phyloP scores from a whole-genome alignment of 305 asterid genomes.

The Petunia hybrid region DNA sequence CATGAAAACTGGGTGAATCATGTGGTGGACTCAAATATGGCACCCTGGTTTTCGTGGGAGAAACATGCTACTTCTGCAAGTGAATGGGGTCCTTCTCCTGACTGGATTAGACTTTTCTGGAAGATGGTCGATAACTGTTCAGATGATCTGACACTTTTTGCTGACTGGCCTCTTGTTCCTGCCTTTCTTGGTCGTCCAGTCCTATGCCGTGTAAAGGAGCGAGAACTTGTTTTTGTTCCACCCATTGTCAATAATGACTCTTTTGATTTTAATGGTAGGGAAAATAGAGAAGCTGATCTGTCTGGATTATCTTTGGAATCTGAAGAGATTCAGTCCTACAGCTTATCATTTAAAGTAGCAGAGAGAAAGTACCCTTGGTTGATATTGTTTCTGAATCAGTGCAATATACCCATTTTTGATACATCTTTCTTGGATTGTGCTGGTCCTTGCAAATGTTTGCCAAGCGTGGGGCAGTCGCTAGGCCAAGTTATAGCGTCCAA shows the following conservation, averaged over 20 bases:
- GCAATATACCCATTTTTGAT: conserved; percentile 86
- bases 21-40: conserved; percentile 65
- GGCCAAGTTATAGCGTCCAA: conserved; percentile 76
- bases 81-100: conserved; percentile 85
- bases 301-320: conserved; percentile 52
- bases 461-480: conserved; percentile 70
- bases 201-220: conserved; percentile 86
- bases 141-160: conserved; percentile 77
- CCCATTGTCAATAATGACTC: conserved; percentile 51
- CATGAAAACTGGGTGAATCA: conserved; percentile 85
- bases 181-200: conserved; percentile 97
- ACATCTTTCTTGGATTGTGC: conserved; percentile 84
- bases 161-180: conserved; percentile 98
- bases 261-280: conserved; percentile 45
- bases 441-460: conserved; percentile 70
- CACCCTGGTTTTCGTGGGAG: conserved; percentile 99
- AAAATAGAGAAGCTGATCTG: conserved; percentile 47
- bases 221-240: conserved; percentile 79
- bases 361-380: conserved; percentile 86
- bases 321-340: conserved; percentile 52
- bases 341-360: conserved; percentile 55
- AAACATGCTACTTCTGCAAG: conserved; percentile 60
- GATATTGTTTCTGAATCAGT: conserved; percentile 79
- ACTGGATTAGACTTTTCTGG: conserved; percentile 95
- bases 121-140: conserved; percentile 65